Evolutionary conservation across 2,329 filamentous ascomycete genomes (phyloP), one percentile per base, ranked within the genome.

Genomic region (Dothiorella sarmentorum): DNA sequence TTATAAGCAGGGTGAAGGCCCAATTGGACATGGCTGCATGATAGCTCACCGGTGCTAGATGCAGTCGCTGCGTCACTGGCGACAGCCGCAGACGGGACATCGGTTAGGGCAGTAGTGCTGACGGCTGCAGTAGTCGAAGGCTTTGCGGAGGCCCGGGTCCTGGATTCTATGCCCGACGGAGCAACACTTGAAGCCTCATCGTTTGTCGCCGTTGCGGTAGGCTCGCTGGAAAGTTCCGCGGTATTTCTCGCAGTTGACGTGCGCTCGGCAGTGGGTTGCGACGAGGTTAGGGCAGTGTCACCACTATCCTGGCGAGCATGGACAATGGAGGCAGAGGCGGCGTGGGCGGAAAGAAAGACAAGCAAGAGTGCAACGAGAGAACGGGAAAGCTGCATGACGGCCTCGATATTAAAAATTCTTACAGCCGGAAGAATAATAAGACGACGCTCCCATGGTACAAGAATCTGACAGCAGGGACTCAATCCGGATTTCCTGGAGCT

Each of bases 1-100:
- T 38, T 53, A 29, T 53, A 40, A 40, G 35, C 49, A 22, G 35
- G 27, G 7, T 10, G 15, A 10, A 18, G 4, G 10, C 27, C 35
- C 49, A 53, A 53, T 53, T 40, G 49, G 33, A 57, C 24, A 9
- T 18, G n/a, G n/a, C n/a, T n/a, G 33, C 13, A 52, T 18, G 22
- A 26, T 38, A 18, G 62, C 64, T 62, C 45, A 70, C 69, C 63
- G 29, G 61, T 55, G 33, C 66, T 59, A 15, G 56, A 63, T 7
- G 66, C 62, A n/a, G 68, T 56, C 22, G 59, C 10, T n/a, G 68
- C 62, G 22, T 56, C 60, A 56, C 60, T 47, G 7, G 64, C 58
- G 17, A 64, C 58, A 33, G 66, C 62, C 9, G 62, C 62, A 15
- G 61, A 60, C 18, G 66, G 61, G 17, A 62, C 62, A 31, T 67